Evolutionary conservation across 2,329 filamentous ascomycete species (phyloP), one percentile per base, ranked within the genome.

Genomic region (Fusarium circinatum): DNA sequence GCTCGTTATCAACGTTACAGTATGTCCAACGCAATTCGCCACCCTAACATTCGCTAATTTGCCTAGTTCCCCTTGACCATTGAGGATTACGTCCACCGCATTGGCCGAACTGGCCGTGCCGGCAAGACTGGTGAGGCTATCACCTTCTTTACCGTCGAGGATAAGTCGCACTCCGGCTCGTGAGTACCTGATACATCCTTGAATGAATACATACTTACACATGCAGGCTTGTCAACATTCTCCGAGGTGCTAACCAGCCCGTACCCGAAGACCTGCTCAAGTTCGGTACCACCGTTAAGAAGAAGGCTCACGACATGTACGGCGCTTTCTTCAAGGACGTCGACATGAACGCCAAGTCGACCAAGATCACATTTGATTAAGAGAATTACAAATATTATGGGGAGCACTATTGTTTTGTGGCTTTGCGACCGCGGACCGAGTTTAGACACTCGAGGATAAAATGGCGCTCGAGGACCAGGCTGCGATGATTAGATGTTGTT

Each of bases 221-320:
- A 71, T 77, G 48, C 76, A 95, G 93, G 15, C 86, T 99, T 77
- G 93, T 98, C 85, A 98, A 98, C 82, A 95, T 99, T 63, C 89
- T 99, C 71, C 97, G 93, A 84, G 94, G 91, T n/a, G 95, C 96
- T 30, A 94, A 94, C 75, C 96, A 99, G 83, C 88, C 91, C 18
- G 94, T 99, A 2, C 96, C 96, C 6, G 94, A 98, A 48, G 93
- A 94, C 32, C 86, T 99, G 42, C 87, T 98, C 82, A 98, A 97
- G 85, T 99, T 98, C 77, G 96, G 96, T 78, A 97, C 95, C 28
- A 98, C 96, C 2, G 96, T 99, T 59, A 99, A 98, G 90, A 98
- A 97, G 90, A 98, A 98, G 94, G 90, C 91, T 55, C 96, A 99
- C 85, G 93, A 95, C 79, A 93, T 94, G 54, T 99, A 98, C 80